Conservation (phyloP, 78 protist species). For the Chrysochromulina parva region DNA sequence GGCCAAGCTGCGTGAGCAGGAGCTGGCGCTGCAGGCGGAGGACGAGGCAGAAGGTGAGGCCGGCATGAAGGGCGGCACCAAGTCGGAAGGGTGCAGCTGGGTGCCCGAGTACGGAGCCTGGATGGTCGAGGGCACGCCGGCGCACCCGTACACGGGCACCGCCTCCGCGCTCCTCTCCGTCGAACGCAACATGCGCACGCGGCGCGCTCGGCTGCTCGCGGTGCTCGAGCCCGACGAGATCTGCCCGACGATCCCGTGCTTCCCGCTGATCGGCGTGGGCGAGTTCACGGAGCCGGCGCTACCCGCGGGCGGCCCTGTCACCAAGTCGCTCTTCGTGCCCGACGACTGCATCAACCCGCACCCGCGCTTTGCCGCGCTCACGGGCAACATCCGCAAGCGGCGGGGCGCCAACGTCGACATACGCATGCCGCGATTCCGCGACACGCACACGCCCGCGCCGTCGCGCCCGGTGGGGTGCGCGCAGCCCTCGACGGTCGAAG, state of each 20-base stretch:
- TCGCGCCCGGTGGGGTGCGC: background rate
- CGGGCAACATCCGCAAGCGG: conserved; percentile 85
- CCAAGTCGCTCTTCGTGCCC: conserved; percentile 80
- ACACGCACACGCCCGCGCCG: conserved; percentile 62
- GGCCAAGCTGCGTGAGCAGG: background rate
- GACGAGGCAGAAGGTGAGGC: background rate
- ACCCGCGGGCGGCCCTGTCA: conserved; percentile 57
- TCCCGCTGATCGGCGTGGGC: conserved; percentile 38
- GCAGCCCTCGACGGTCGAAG: background rate
- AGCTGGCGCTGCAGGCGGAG: background rate
- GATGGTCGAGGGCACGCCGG: conserved; percentile 81
- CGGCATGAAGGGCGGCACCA: background rate
- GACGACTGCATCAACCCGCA: conserved; percentile 87
- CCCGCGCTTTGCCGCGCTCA: conserved; percentile 85
- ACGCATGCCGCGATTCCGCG: conserved; percentile 85
- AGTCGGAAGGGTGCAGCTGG: background rate
- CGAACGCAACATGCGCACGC: conserved; percentile 55
- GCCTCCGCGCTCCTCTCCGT: conserved; percentile 29
- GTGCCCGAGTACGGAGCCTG: conserved; percentile 32
- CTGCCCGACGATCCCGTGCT: conserved; percentile 28
- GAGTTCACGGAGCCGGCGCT: conserved; percentile 17
- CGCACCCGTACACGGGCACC: conserved; percentile 71
- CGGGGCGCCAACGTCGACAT: conserved; percentile 74
- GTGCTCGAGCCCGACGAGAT: background rate
- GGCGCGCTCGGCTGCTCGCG: conserved; percentile 25